Base-by-base conservation (phyloP, 352 stramenopile genomes). In the Pythium rishiriense region DNA sequence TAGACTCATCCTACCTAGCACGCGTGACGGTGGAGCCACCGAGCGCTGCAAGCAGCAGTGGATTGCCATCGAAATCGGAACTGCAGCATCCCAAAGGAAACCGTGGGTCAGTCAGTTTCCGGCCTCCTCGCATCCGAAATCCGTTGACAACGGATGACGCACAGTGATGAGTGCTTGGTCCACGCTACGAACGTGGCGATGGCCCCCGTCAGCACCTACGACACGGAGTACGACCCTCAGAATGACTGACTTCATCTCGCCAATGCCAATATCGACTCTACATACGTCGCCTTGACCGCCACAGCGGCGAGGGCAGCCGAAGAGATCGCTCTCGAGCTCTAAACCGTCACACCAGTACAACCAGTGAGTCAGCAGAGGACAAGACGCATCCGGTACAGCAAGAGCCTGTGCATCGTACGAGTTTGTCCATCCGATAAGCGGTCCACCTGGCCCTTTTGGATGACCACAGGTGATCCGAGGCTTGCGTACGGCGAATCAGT, bases 221-320 rank as follows among this genome's bases (percentile, higher is more conserved):
- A 28, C 17, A 31, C 15, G 54, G 1, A 39, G 17, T 2, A 39
- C 33, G 37, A 15, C 7, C 21, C 8, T 53, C 25, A 52, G 26
- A 4, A n/a, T 3, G 5, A 59, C 39, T 28, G 17, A 11, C 10
- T 9, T 14, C 33, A 39, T 22, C 14, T 46, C 12, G 39, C 17
- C 39, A 7, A 7, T 22, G 39, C 7, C 4, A 10, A 46, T 8
- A 46, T 46, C 31, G 41, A 6, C 29, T 19, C n/a, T 33, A 48
- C 73, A 35, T 75, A 98, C 85, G 65, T 98, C 93, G 60, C 93
- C 93, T 70, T 98, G 87, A 21, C 93, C 93, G 31, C 93, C 93
- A 51, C 91, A 98, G 2, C 93, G 85, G 21, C 93, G 76, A 17
- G 88, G 81, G n/a, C 81, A 90, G 4, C 88, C 85, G 49, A 84